Conservation (phyloP, 2,329 filamentous ascomycete genomes). For the Talaromyces sp. region DNA sequence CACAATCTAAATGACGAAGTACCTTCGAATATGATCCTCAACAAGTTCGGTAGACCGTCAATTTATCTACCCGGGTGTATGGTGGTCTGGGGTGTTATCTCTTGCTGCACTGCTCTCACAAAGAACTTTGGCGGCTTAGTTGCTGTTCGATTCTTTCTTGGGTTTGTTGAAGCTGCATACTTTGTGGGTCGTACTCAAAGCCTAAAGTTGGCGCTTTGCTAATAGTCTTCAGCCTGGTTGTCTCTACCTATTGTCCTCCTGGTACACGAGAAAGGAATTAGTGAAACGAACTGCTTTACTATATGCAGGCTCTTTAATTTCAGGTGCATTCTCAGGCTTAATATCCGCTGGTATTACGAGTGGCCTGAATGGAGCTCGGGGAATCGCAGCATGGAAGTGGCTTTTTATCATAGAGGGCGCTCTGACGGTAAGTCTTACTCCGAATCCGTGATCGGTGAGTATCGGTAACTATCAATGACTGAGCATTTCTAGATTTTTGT, state of each 20-base stretch:
- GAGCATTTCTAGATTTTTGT: constrained; percentile 5
- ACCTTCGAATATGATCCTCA: constrained; percentile 53
- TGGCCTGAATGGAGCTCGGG: constrained; percentile 1
- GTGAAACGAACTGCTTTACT: constrained; percentile 51
- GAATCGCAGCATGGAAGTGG: constrained; percentile 10
- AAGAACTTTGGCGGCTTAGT: constrained; percentile 55
- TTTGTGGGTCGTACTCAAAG: constrained; percentile 45
- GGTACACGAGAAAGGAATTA: constrained; percentile 26
- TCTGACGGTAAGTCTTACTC: constrained; percentile 8
- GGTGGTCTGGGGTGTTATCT: constrained; percentile 65
- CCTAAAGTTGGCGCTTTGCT: background rate
- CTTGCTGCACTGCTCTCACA: constrained; percentile 42
- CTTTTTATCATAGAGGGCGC: constrained; percentile 10
- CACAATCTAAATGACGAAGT: constrained; percentile 31
- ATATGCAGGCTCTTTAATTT: constrained; percentile 67
- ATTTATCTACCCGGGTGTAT: constrained; percentile 58
- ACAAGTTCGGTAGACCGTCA: constrained; percentile 54
- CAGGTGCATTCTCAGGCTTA: constrained; percentile 71
- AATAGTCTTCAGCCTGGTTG: constrained; percentile 34
- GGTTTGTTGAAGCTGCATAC: constrained; percentile 38
- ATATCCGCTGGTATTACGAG: constrained; percentile 65
- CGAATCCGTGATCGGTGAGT: background rate
- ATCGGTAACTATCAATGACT: background rate
- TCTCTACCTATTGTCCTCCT: constrained; percentile 24
- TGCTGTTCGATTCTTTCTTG: constrained; percentile 50